Evolutionary conservation across 177 flowering plant species (phyloP).

Genomic region (Telopea speciosissima): DNA sequence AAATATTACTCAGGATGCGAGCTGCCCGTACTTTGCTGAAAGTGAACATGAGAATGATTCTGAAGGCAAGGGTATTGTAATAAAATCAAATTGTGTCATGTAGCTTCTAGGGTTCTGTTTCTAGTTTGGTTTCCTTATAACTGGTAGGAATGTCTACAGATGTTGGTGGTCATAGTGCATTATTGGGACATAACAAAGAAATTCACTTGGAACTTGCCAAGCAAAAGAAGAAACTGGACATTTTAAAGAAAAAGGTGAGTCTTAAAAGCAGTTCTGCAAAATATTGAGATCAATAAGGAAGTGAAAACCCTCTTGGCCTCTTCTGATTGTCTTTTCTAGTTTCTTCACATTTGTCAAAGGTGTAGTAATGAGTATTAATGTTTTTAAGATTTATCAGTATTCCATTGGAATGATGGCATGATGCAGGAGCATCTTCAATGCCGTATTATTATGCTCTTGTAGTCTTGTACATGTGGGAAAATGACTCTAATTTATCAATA

Average conservation of each 20-base stretch:
- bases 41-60: conserved; percentile 24
- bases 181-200: conserved; percentile 39
- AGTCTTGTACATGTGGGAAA: too few relatives aligned
- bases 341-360: background rate
- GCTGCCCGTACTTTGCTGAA: conserved; percentile 23
- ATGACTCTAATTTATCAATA: too few relatives aligned
- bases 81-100: background rate
- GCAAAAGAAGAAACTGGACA: conserved; percentile 48
- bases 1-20: conserved; percentile 38
- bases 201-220: conserved; percentile 42
- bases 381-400: too few relatives aligned
- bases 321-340: background rate
- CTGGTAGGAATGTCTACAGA: conserved; percentile 29
- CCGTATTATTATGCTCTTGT: too few relatives aligned
- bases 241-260: conserved; percentile 54
- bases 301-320: background rate
- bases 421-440: too few relatives aligned
- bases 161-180: conserved; percentile 15
- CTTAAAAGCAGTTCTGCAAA: background rate
- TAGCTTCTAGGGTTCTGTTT: background rate
- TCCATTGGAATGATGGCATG: too few relatives aligned
- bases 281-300: background rate
- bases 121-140: background rate
- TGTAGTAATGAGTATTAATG: background rate
- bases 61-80: conserved; percentile 33